Conservation (phyloP, 768 basidiomycete genomes). For the Peribolospora kevripleyi region DNA sequence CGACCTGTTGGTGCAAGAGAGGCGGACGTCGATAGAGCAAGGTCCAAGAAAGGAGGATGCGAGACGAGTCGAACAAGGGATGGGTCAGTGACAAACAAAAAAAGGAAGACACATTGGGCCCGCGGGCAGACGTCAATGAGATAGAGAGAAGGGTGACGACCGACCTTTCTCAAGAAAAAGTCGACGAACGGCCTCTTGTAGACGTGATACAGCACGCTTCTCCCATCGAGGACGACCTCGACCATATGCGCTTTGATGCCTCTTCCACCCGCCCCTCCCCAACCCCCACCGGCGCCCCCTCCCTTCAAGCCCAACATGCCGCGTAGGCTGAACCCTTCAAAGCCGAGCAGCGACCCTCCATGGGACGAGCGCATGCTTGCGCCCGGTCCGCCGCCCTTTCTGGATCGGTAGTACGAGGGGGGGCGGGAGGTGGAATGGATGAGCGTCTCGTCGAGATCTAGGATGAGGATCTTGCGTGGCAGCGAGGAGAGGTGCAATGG, state of each 20-base stretch:
- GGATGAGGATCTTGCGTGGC: constrained; percentile 77
- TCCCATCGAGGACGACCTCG: constrained; percentile 69
- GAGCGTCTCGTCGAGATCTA: constrained; percentile 93
- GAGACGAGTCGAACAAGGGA: neutral
- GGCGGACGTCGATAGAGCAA: neutral
- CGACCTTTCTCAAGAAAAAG: constrained; percentile 68
- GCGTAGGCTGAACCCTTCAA: constrained; percentile 12
- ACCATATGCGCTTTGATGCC: constrained; percentile 43
- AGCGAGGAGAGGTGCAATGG: constrained; percentile 21
- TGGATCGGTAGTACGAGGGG: constrained; percentile 8
- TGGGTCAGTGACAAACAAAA: neutral
- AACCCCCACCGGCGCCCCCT: constrained; percentile 1
- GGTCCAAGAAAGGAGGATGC: neutral
- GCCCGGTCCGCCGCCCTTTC: constrained; percentile 24
- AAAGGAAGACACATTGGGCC: neutral
- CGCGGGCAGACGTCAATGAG: neutral
- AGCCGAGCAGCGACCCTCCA: constrained; percentile 14
- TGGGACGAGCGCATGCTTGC: constrained; percentile 8
- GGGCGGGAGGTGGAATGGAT: constrained; percentile 81
- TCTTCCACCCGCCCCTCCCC: neutral
- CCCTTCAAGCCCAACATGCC: constrained; percentile 10
- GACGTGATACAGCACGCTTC: constrained; percentile 83
- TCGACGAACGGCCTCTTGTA: constrained; percentile 97
- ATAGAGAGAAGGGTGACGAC: constrained; percentile 3
- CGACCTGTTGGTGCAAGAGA: constrained; percentile 36